A percentile compares a stretch with the other conserved stretches of the same genome.
Conservation (phyloP, 2,329 filamentous ascomycete genomes). For the Verticillium alfalfae region DNA sequence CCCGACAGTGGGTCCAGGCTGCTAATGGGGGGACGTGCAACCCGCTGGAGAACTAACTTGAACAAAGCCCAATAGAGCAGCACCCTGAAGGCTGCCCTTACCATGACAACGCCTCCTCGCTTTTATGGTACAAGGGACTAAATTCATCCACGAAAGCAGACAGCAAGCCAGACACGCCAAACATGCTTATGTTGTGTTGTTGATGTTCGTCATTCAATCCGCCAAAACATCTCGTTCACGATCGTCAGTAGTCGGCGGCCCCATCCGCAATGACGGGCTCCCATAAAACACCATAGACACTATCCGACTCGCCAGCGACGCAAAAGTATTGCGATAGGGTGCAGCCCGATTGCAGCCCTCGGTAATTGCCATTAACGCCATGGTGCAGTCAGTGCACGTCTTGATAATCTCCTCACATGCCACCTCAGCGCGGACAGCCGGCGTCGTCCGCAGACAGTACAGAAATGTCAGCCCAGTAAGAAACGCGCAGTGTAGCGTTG, state of each 20-base stretch:
- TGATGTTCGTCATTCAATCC: too few species aligned
- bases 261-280: too few species aligned
- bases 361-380: slow-evolving; percentile 22
- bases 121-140: too few species aligned
- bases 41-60: too few species aligned
- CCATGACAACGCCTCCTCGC: too few species aligned
- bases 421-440: slow-evolving; percentile 7
- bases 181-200: too few species aligned
- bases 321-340: slow-evolving; percentile 26
- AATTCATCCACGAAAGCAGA: too few species aligned
- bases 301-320: slow-evolving; percentile 16
- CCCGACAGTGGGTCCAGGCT: background rate
- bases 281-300: slow-evolving; percentile 13
- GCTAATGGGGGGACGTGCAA: background rate
- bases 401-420: slow-evolving; percentile 14
- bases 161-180: too few species aligned
- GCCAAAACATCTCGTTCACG: too few species aligned
- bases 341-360: slow-evolving; percentile 21
- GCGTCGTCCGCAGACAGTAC: slow-evolving; percentile 20
- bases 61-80: too few species aligned
- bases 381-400: slow-evolving; percentile 21
- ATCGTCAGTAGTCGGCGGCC: too few species aligned
- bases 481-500: slow-evolving; percentile 6
- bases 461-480: background rate
- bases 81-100: too few species aligned